These are phyloP conservation scores for Neurospora sp. DNA, from an alignment of 495 filamentous ascomycete species.

Conservation along the genomic window DNA sequence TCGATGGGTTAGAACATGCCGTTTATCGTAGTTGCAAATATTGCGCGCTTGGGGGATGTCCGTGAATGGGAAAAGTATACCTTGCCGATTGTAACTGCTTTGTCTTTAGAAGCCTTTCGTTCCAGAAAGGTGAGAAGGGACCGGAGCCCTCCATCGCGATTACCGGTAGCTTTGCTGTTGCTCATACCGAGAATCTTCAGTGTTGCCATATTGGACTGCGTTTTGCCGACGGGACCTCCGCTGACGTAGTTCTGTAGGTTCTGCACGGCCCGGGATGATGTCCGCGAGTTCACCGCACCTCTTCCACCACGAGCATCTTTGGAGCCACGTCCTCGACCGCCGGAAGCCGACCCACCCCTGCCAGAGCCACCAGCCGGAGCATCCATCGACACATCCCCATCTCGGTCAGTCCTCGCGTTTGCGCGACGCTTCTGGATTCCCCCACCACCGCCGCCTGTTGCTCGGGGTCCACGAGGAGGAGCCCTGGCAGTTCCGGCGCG, in stretches of 20 bases:
- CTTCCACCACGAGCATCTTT: conserved; percentile 2
- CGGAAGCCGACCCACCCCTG: conserved; percentile 2
- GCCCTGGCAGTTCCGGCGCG: conserved; percentile 11
- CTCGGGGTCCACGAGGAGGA: background rate
- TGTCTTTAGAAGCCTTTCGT: conserved; percentile 56
- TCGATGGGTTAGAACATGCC: conserved; percentile 52
- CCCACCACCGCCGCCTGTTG: conserved; percentile 26
- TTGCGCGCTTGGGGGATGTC: background rate
- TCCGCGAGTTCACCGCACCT: conserved; percentile 4
- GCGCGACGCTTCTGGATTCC: conserved; percentile 61
- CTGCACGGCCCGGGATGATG: conserved; percentile 11
- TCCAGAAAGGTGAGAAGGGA: conserved; percentile 71
- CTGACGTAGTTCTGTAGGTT: conserved; percentile 10
- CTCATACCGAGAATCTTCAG: conserved; percentile 61
- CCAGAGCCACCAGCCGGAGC: conserved; percentile 28
- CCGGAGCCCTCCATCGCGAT: conserved; percentile 60
- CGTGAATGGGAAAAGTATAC: conserved; percentile 48
- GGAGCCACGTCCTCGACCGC: conserved; percentile 20
- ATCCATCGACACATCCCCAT: conserved; percentile 80
- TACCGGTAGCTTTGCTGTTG: conserved; percentile 61
- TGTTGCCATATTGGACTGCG: conserved; percentile 19
- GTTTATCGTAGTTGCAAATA: conserved; percentile 25
- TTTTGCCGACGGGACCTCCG: conserved; percentile 4
- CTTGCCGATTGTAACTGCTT: conserved; percentile 64
- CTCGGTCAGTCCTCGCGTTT: conserved; percentile 51